Evolutionary conservation across 768 basidiomycete species (phyloP), one percentile per base, ranked within the genome.

Genomic region (Collybiopsis confluens): DNA sequence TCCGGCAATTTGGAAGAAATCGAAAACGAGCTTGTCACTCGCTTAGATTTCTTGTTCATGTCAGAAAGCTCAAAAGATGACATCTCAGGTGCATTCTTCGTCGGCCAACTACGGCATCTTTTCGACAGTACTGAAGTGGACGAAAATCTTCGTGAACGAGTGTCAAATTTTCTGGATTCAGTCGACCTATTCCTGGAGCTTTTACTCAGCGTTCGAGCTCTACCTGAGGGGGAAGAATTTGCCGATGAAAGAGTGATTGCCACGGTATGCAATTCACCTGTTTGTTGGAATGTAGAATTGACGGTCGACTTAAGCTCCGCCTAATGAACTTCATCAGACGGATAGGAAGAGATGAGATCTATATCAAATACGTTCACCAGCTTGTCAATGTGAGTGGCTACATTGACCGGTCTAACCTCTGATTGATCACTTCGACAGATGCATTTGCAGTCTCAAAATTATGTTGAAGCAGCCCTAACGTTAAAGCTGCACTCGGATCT

Each of bases 291-390:
- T 16, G 4, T 47, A 7, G 3, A 33, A 1, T 47, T 43, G 28
- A 54, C 59, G 15, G 64, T 55, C 62, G n/a, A 49, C 24, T 33
- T 45, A 54, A 91, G 89, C 74, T 95, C 57, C 81, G 91, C 30
- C 73, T 97, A 56, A 93, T 97, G 88, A 92, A 93, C 66, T 97
- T 95, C 68, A 92, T 96, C 59, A 81, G 92, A 16, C 81, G 89
- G 16, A 94, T 96, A 53, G 93, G 93, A 16, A 78, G 94, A 11
- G 88, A 92, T 62, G 93, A 95, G 64, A 93, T 97, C 56, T 96
- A 94, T 62, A 90, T 95, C 69, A 92, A 94, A 79, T 96, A 96
- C 66, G 90, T 96, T 21, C 92, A 97, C 64, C 92, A 95, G 64
- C 84, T 97, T 23, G 92, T 96, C 47, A 90, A 92, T 61, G 90